Evolutionary conservation across 164 flowering plant species (phyloP).

Genomic region (Liriodendron chinense): DNA sequence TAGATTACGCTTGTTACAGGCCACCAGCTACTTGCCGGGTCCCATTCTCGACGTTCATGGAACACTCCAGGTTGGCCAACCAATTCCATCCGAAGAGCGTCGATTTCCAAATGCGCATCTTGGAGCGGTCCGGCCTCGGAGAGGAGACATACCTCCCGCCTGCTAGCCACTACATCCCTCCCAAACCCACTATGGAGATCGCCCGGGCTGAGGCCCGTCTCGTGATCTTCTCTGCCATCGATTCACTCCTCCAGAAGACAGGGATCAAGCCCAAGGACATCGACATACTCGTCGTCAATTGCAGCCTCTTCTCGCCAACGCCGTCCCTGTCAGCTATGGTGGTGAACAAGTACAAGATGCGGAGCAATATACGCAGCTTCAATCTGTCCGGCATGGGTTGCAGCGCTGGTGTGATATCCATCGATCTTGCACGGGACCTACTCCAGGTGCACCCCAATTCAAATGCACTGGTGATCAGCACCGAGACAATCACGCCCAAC

Average conservation of each 20-base stretch:
- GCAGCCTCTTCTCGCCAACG: constrained; percentile 19
- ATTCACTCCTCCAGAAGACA: constrained; percentile 4
- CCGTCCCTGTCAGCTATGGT: constrained; percentile 26
- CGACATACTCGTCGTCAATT: constrained; percentile 22
- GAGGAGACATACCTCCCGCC: constrained; percentile 20
- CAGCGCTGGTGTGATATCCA: constrained; percentile 21
- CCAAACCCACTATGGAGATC: constrained; percentile 12
- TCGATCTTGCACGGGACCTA: constrained; percentile 20
- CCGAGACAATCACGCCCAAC: constrained; percentile 22
- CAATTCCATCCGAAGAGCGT: constrained; percentile 12
- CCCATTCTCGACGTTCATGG: constrained; percentile 17
- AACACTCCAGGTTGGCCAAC: constrained; percentile 9
- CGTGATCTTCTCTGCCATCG: constrained; percentile 21
- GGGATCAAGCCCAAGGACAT: constrained; percentile 19
- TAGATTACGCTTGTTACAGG: constrained; percentile 33
- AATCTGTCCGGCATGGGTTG: constrained; percentile 32
- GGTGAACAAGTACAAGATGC: constrained; percentile 24
- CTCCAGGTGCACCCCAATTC: constrained; percentile 20
- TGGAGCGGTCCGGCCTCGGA: constrained; percentile 23
- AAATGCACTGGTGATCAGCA: constrained; percentile 17
- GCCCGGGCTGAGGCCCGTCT: constrained; percentile 12
- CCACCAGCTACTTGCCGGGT: constrained; percentile 18
- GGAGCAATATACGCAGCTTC: constrained; percentile 22
- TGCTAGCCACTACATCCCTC: constrained; percentile 18
- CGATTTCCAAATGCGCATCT: constrained; percentile 17